These are phyloP conservation scores for Fusarium graminum DNA, from an alignment of 2,329 filamentous ascomycete species.

Conservation along the genomic window DNA sequence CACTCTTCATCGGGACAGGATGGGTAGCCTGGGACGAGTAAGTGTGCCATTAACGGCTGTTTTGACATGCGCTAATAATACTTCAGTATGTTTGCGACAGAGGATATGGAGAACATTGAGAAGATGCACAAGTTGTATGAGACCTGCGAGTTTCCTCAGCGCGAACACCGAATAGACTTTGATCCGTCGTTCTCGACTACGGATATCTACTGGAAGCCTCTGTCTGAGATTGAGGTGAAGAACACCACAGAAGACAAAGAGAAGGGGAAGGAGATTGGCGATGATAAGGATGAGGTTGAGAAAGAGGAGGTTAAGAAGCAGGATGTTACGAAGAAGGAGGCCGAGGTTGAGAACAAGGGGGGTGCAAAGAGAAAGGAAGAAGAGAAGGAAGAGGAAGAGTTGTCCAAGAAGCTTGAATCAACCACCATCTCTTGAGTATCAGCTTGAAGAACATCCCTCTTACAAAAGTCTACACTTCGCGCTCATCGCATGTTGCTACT, in stretches of 20 bases:
- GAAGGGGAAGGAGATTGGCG: background rate
- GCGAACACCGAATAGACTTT: constrained; percentile 40
- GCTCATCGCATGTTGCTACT: no score
- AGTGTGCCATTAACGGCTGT: constrained; percentile 33
- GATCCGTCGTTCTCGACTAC: constrained; percentile 42
- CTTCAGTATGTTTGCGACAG: constrained; percentile 25
- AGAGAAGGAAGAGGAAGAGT: constrained; percentile 10
- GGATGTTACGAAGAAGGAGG: no score
- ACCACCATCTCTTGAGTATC: constrained; percentile 34
- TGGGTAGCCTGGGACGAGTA: constrained; percentile 66
- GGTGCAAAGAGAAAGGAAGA: background rate
- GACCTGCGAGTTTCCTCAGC: constrained; percentile 39
- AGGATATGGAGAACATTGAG: constrained; percentile 41
- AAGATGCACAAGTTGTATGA: constrained; percentile 43
- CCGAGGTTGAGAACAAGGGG: background rate
- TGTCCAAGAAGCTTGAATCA: constrained; percentile 38
- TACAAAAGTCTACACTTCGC: background rate
- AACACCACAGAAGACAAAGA: background rate
- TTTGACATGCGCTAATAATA: constrained; percentile 5
- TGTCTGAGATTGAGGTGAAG: background rate
- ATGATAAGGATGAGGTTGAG: background rate
- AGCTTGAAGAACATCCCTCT: background rate
- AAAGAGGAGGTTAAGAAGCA: background rate
- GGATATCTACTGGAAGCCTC: constrained; percentile 46
- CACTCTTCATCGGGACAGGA: constrained; percentile 69